These are phyloP conservation scores for Blastocystis sp. DNA, from an alignment of 352 stramenopile genomes.

Conservation along the genomic window DNA sequence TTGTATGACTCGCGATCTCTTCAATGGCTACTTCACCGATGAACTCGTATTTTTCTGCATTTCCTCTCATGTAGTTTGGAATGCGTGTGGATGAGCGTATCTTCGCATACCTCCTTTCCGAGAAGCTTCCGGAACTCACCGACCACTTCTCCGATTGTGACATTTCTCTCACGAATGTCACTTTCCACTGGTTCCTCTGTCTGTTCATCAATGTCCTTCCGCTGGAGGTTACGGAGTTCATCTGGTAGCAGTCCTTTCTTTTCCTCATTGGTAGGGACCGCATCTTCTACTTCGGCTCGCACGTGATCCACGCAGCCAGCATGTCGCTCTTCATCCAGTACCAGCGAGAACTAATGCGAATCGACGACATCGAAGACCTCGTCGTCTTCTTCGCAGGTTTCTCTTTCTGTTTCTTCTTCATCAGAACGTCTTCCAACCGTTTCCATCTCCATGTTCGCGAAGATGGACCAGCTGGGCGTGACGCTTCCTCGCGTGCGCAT, in stretches of 20 bases:
- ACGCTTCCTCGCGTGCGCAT: slow-evolving; percentile 1
- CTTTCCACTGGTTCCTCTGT: slow-evolving; percentile 53
- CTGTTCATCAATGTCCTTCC: slow-evolving; percentile 45
- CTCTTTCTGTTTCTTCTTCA: no score
- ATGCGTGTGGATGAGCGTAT: slow-evolving; percentile 40
- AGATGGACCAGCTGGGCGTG: not conserved
- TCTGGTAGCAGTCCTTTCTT: not conserved
- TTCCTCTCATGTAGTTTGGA: not conserved
- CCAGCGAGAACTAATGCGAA: not conserved
- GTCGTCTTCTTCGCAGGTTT: slow-evolving; percentile 12
- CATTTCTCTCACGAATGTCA: slow-evolving; percentile 32
- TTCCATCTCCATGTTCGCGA: not conserved
- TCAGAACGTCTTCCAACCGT: not conserved
- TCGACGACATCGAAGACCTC: slow-evolving; percentile 28
- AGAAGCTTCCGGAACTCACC: slow-evolving; percentile 25
- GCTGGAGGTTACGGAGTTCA: slow-evolving; percentile 27
- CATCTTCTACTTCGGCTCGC: slow-evolving; percentile 43
- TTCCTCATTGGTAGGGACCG: slow-evolving; percentile 2
- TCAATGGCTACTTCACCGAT: slow-evolving; percentile 21
- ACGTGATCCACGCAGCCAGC: not conserved
- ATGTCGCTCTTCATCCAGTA: slow-evolving; percentile 14
- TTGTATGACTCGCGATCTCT: not conserved
- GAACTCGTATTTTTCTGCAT: not conserved
- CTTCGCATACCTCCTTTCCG: not conserved
- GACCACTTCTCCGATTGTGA: slow-evolving; percentile 18